A percentile compares a stretch with the other conserved stretches of the same genome.
Conservation (phyloP, 2,329 filamentous ascomycete species). For the Dryadomyces quercivorus region DNA sequence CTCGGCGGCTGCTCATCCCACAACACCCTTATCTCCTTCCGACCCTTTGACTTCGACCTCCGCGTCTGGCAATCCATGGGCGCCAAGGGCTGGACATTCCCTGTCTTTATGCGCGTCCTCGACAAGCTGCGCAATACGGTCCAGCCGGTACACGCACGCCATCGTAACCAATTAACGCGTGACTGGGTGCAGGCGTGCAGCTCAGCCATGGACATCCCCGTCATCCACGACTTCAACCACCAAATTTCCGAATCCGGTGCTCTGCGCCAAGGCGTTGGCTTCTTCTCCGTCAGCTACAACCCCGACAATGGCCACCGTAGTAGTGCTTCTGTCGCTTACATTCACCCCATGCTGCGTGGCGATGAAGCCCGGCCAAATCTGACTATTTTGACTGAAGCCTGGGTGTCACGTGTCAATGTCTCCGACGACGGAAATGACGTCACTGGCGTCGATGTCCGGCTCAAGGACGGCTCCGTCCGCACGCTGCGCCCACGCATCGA, state of each 20-base stretch:
- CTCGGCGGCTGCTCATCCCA: slow-evolving; percentile 86
- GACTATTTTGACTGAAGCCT: slow-evolving; percentile 76
- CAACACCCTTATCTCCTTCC: slow-evolving; percentile 89
- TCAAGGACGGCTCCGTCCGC: slow-evolving; percentile 35
- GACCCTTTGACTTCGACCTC: slow-evolving; percentile 81
- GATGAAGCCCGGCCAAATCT: slow-evolving; percentile 75
- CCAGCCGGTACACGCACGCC: slow-evolving; percentile 73
- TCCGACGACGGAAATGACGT: slow-evolving; percentile 45
- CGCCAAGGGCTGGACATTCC: slow-evolving; percentile 77
- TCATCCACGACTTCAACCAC: slow-evolving; percentile 77
- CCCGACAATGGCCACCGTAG: slow-evolving; percentile 75
- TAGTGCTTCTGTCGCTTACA: slow-evolving; percentile 82
- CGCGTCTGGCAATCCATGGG: slow-evolving; percentile 73
- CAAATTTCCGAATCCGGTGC: slow-evolving; percentile 64
- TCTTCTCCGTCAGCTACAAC: slow-evolving; percentile 87
- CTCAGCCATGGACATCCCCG: slow-evolving; percentile 64
- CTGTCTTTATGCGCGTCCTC: slow-evolving; percentile 68
- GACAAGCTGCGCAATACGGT: slow-evolving; percentile 83
- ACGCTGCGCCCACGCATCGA: slow-evolving; percentile 57
- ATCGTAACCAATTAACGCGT: slow-evolving; percentile 82
- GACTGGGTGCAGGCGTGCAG: slow-evolving; percentile 82
- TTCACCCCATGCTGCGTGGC: slow-evolving; percentile 77
- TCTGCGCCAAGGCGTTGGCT: slow-evolving; percentile 67
- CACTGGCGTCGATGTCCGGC: slow-evolving; percentile 57
- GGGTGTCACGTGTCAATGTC: slow-evolving; percentile 74